Percentiles rank a stretch among this genome's conserved stretches.
These are phyloP conservation scores for Mycoemilia scoparia DNA, from an alignment of 192 early-diverging fungal genomes.

Conservation along the genomic window DNA sequence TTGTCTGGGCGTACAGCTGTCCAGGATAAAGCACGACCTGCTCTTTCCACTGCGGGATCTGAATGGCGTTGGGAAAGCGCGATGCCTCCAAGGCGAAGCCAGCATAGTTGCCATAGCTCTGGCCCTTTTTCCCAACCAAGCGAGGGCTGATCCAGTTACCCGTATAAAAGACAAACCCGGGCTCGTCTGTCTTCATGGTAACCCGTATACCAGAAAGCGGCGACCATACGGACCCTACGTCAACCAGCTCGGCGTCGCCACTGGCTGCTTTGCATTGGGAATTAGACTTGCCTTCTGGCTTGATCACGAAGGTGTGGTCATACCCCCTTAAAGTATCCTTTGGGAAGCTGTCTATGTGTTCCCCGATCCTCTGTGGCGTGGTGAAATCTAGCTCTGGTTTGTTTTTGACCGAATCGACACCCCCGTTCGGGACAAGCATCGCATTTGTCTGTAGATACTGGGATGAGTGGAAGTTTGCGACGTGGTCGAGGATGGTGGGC, in stretches of 20 bases:
- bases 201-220: constrained; percentile 41
- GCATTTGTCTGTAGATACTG: constrained; percentile 33
- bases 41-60: constrained; percentile 33
- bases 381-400: constrained; percentile 37
- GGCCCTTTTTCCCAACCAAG: constrained; percentile 26
- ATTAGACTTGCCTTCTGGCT: constrained; percentile 9
- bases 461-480: constrained; percentile 29
- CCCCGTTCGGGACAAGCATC: constrained; percentile 54
- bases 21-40: constrained; percentile 34
- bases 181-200: constrained; percentile 43
- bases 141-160: constrained; percentile 46
- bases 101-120: constrained; percentile 29
- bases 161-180: constrained; percentile 71
- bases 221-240: constrained; percentile 30
- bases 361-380: constrained; percentile 30
- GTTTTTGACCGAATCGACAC: constrained; percentile 19
- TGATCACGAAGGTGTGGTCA: constrained; percentile 58
- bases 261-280: too few relatives aligned
- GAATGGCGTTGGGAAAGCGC: constrained; percentile 39
- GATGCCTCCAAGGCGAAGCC: constrained; percentile 54
- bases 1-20: constrained; percentile 25
- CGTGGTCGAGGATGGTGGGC: constrained; percentile 30
- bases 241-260: constrained; percentile 5
- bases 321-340: constrained; percentile 39
- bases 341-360: constrained; percentile 31